Base-by-base conservation (phyloP, 2,329 filamentous ascomycete genomes). In the Mollisiaceae sp. region DNA sequence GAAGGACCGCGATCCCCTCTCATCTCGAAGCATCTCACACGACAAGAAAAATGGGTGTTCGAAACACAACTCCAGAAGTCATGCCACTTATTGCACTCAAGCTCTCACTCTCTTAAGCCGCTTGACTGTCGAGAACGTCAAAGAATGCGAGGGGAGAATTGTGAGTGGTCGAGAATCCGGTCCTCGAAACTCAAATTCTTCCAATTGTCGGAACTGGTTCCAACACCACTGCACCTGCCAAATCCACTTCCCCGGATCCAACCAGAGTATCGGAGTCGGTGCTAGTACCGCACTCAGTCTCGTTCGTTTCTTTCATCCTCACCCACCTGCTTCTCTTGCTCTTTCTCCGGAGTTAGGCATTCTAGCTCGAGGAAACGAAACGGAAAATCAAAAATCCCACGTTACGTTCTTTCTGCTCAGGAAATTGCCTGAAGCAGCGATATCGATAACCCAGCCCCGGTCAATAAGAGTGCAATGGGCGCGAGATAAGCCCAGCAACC, bases 181-280 rank as follows among this genome's bases (percentile, higher is more conserved):
- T 20, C 20, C 18, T 45, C 43, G 1, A 2, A 11, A 22, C 4
- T 50, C 22, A n/a, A 50, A 20, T 22, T 22, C 8, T 22, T 20
- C 45, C 45, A 50, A 50, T 50, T 50, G 45, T n/a, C 24, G 45
- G 27, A 32, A 20, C 18, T n/a, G 18, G 45, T 11, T 22, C 45
- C 11, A 45, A 45, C 43, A 45, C 43, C 8, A 18, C 14, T 18
- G 9, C 45, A 50, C 45, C 22, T 50, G 2, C n/a, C 43, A 41
- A 41, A 45, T 20, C 45, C 45, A 50, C 45, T 50, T 50, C 45
- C 43, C 43, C 43, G n/a, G 45, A 50, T 9, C 45, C 45, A 50
- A 32, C 27, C 50, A 54, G 8, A 4, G 50, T 18, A 18, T n/a
- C 15, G 24, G 50, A 32, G 15, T 54, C 32, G 22, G 50, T 24